Percentiles rank a stretch among this genome's conserved stretches.
phyloP scores from a whole-genome alignment of 2,329 filamentous ascomycete genomes.

The Penicillium brasilianum region DNA sequence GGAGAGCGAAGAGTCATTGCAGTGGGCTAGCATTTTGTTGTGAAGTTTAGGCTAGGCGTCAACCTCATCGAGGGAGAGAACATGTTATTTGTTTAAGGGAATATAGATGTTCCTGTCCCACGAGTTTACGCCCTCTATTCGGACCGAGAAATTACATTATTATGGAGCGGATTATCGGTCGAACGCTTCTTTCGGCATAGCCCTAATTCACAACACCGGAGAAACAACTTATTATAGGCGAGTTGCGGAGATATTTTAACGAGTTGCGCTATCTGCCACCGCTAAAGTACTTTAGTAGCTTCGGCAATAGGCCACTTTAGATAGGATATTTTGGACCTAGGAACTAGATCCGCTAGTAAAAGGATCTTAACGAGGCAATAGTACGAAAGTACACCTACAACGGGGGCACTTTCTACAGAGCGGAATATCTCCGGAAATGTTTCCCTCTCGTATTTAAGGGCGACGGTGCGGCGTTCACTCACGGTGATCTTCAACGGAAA shows the following conservation, averaged over 20 bases:
- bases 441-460: constrained; percentile 30
- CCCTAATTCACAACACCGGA: constrained; percentile 24
- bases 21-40: constrained; percentile 27
- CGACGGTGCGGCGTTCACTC: constrained; percentile 36
- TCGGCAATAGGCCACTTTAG: constrained; percentile 31
- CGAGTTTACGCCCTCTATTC: constrained; percentile 40
- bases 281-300: constrained; percentile 34
- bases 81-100: constrained; percentile 38
- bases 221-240: constrained; percentile 29
- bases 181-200: constrained; percentile 31
- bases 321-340: constrained; percentile 36
- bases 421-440: constrained; percentile 32
- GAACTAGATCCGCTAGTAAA: constrained; percentile 29
- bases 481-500: constrained; percentile 39
- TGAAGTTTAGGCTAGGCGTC: constrained; percentile 32
- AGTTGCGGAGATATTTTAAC: constrained; percentile 26
- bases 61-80: constrained; percentile 39
- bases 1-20: constrained; percentile 28
- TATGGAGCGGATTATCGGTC: constrained; percentile 38
- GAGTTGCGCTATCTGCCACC: constrained; percentile 34
- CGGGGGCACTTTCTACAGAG: constrained; percentile 25
- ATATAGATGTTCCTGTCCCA: constrained; percentile 36
- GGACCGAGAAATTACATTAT: constrained; percentile 35
- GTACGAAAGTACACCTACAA: constrained; percentile 32
- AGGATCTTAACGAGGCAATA: constrained; percentile 35